phyloP scores from a whole-genome alignment of 2,329 filamentous ascomycete genomes.

The Neonectria ditissima region DNA sequence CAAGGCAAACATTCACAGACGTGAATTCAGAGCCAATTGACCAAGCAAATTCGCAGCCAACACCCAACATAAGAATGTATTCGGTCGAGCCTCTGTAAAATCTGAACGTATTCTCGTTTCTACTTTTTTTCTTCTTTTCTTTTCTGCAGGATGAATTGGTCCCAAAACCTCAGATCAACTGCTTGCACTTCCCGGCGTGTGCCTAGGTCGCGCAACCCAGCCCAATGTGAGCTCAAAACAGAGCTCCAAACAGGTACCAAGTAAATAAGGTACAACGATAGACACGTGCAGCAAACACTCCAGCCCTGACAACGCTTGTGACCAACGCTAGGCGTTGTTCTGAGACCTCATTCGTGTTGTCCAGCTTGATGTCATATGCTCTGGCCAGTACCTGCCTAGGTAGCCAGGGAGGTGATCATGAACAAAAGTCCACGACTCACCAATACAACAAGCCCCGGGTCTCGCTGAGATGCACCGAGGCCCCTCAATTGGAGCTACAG shows the following conservation, averaged over 20 bases:
- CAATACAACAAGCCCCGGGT: not conserved
- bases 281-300: not conserved
- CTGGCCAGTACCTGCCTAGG: not conserved
- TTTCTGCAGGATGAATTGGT: not conserved
- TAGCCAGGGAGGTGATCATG: too few relatives aligned
- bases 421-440: not conserved
- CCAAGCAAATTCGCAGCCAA: not conserved
- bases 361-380: not conserved
- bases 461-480: not conserved
- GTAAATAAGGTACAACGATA: not conserved
- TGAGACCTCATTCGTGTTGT: not conserved
- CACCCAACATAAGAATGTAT: not conserved
- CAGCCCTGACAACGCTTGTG: not conserved
- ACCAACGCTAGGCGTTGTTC: not conserved
- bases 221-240: not conserved
- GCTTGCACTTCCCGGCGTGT: not conserved
- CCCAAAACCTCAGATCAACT: not conserved
- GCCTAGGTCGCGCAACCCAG: not conserved
- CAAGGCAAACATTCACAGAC: conserved; percentile 48
- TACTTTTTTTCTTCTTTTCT: too few relatives aligned
- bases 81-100: not conserved
- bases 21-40: too few relatives aligned
- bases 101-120: not conserved
- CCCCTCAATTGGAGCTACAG: conserved; percentile 21
- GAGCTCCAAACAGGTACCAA: too few relatives aligned